A percentile compares a stretch with the other conserved stretches of the same genome.
phyloP scores from a whole-genome alignment of 2,329 filamentous ascomycete genomes.

The Grosmannia penicillata region DNA sequence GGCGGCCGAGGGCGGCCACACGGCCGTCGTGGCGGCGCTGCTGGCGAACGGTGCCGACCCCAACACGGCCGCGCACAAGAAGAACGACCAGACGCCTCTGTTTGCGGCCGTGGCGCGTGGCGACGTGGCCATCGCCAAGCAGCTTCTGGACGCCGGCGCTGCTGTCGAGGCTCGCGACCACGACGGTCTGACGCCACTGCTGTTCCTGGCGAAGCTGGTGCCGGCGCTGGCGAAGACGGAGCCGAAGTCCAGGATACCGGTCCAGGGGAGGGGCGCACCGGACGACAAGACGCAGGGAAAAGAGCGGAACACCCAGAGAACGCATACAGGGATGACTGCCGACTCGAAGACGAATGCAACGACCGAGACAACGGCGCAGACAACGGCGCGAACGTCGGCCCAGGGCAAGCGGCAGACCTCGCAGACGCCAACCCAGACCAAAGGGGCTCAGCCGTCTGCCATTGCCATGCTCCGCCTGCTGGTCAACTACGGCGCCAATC shows the following conservation, averaged over 20 bases:
- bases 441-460: too few species aligned
- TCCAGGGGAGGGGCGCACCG: too few species aligned
- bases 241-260: background rate
- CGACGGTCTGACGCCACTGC: conserved; percentile 21
- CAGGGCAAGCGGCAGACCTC: too few species aligned
- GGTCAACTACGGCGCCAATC: conserved; percentile 15
- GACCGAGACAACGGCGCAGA: too few species aligned
- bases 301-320: too few species aligned
- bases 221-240: conserved; percentile 18
- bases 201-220: conserved; percentile 20
- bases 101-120: conserved; percentile 21
- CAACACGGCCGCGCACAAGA: conserved; percentile 14
- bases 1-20: conserved; percentile 22
- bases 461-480: conserved; percentile 30
- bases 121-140: conserved; percentile 17
- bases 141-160: conserved; percentile 18
- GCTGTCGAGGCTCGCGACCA: conserved; percentile 19
- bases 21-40: conserved; percentile 18
- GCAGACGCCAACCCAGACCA: too few species aligned
- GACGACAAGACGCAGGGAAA: too few species aligned
- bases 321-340: too few species aligned
- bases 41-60: conserved; percentile 18
- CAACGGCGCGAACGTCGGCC: too few species aligned
- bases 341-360: too few species aligned
- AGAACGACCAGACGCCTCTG: conserved; percentile 20